A percentile compares a stretch with the other conserved stretches of the same genome.
Conservation (phyloP, 73 alveolate genomes). For the Diophrys sp. region DNA sequence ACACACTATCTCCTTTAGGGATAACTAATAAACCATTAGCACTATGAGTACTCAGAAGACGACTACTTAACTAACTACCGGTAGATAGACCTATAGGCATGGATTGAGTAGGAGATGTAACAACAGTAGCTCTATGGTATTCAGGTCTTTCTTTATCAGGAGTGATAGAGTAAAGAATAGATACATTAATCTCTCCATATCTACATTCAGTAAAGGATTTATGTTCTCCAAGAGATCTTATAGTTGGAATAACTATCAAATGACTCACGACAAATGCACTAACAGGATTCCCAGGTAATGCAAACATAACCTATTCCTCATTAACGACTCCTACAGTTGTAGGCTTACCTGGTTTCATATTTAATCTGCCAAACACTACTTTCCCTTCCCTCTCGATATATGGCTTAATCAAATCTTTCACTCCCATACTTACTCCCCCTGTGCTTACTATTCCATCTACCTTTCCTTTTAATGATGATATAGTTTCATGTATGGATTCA, state of each 20-base stretch:
- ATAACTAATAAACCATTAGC: constrained; percentile 59
- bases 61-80: constrained; percentile 55
- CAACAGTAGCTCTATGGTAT: constrained; percentile 58
- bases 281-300: constrained; percentile 85
- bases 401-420: constrained; percentile 65
- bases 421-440: constrained; percentile 86
- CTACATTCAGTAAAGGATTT: not conserved
- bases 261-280: constrained; percentile 73
- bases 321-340: constrained; percentile 60
- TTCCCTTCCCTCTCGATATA: constrained; percentile 55
- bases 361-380: constrained; percentile 76
- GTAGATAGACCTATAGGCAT: constrained; percentile 50
- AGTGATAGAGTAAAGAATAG: constrained; percentile 24
- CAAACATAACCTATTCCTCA: constrained; percentile 33
- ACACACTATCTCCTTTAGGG: constrained; percentile 22
- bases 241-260: constrained; percentile 60
- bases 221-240: constrained; percentile 29
- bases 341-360: constrained; percentile 89
- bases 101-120: constrained; percentile 6
- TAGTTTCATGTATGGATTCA: no score
- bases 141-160: constrained; percentile 68
- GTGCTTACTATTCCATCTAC: constrained; percentile 64
- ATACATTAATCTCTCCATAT: constrained; percentile 12
- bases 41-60: constrained; percentile 50
- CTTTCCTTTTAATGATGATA: no score